A percentile compares a stretch with the other conserved stretches of the same genome.
phyloP scores from a whole-genome alignment of 345 rosid species.

The Anacardium occidentale region DNA sequence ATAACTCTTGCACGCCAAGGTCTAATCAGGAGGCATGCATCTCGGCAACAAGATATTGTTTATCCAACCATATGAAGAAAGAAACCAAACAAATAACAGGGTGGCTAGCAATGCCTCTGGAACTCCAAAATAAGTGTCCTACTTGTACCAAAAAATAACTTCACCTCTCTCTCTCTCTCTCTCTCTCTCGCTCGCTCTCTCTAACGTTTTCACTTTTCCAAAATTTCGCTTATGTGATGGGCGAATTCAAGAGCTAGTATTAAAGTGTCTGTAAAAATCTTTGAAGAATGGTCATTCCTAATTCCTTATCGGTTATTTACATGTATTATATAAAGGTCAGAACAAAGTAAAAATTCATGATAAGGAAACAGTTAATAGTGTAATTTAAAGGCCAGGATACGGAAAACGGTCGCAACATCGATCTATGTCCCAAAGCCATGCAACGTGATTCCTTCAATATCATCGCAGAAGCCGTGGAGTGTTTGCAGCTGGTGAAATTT shows the following conservation, averaged over 20 bases:
- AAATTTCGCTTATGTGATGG: not conserved
- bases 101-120: not conserved
- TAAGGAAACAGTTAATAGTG: too few relatives aligned
- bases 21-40: slow-evolving; percentile 9
- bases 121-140: slow-evolving; percentile 1
- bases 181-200: not conserved
- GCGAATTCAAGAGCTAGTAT: not conserved
- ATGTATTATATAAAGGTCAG: too few relatives aligned
- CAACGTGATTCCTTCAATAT: too few relatives aligned
- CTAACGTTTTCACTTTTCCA: not conserved
- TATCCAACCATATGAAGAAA: slow-evolving; percentile 5
- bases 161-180: not conserved
- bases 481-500: too few relatives aligned
- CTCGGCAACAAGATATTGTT: not conserved
- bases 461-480: too few relatives aligned
- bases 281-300: too few relatives aligned
- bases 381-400: too few relatives aligned
- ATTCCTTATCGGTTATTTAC: too few relatives aligned
- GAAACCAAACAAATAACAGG: slow-evolving; percentile 4
- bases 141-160: not conserved
- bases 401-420: too few relatives aligned
- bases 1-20: slow-evolving; percentile 13
- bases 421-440: too few relatives aligned
- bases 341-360: too few relatives aligned
- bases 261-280: too few relatives aligned